phyloP scores from a whole-genome alignment of 805 yeast species.

The Candida hispaniensis region DNA sequence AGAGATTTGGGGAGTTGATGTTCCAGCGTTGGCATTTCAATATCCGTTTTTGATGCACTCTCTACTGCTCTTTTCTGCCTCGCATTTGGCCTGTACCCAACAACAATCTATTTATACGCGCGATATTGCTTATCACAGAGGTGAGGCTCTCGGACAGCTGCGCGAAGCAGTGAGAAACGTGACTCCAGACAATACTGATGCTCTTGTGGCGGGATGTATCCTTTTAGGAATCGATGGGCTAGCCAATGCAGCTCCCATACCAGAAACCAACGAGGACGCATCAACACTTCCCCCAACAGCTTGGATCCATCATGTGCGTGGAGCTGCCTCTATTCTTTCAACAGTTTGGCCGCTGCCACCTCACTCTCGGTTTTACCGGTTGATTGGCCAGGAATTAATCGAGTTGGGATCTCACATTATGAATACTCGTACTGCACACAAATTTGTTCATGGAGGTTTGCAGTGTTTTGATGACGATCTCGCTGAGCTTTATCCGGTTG shows the following conservation, averaged over 20 bases:
- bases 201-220: slow-evolving; percentile 84
- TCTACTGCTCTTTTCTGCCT: slow-evolving; percentile 80
- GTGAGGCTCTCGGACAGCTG: slow-evolving; percentile 70
- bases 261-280: slow-evolving; percentile 35
- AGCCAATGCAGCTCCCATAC: slow-evolving; percentile 63
- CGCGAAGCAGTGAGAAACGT: slow-evolving; percentile 81
- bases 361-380: slow-evolving; percentile 51
- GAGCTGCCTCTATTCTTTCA: slow-evolving; percentile 89
- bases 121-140: slow-evolving; percentile 56
- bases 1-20: slow-evolving; percentile 77
- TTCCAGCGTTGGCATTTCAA: slow-evolving; percentile 78
- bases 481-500: slow-evolving; percentile 77
- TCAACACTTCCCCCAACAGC: slow-evolving; percentile 80
- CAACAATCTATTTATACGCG: slow-evolving; percentile 28
- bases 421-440: slow-evolving; percentile 11
- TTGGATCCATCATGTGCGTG: slow-evolving; percentile 95
- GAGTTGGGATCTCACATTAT: slow-evolving; percentile 58
- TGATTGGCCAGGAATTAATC: slow-evolving; percentile 78
- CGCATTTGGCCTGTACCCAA: slow-evolving; percentile 71
- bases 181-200: slow-evolving; percentile 69
- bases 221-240: slow-evolving; percentile 79
- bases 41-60: slow-evolving; percentile 91
- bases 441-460: slow-evolving; percentile 17
- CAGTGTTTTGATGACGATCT: slow-evolving; percentile 77
- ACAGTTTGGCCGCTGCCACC: slow-evolving; percentile 91